Evolutionary conservation across 176 grass and related monocot genomes (phyloP).

Genomic region (Musa beccarii): DNA sequence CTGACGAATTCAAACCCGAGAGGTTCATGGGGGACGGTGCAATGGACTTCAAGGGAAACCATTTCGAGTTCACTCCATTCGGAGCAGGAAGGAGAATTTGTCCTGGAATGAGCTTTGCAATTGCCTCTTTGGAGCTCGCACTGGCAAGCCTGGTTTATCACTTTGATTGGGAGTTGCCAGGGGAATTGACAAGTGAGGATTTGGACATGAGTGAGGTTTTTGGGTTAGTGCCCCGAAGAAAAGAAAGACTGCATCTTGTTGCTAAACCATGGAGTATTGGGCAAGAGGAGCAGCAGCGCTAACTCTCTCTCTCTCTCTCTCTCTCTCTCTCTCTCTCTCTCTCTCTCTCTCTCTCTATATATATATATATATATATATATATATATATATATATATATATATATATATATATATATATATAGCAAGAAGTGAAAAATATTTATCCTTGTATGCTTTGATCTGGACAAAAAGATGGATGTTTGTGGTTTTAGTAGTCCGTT

Average conservation of each 20-base stretch:
- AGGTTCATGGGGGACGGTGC: slow-evolving; percentile 12
- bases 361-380: no score
- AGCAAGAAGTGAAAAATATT: no score
- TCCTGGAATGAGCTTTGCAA: slow-evolving; percentile 30
- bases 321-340: no score
- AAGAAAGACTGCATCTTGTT: background rate
- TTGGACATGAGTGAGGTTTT: slow-evolving; percentile 28
- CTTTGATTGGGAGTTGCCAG: slow-evolving; percentile 35
- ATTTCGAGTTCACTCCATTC: slow-evolving; percentile 48
- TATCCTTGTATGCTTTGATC: no score
- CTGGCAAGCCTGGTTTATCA: slow-evolving; percentile 27
- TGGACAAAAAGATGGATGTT: no score
- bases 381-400: no score
- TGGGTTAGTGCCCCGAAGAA: background rate
- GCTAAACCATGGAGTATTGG: no score
- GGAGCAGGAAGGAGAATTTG: slow-evolving; percentile 51
- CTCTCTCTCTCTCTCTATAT: no score
- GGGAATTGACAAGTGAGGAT: background rate
- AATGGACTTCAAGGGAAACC: slow-evolving; percentile 21
- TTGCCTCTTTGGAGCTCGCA: slow-evolving; percentile 17
- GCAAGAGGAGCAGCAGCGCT: no score
- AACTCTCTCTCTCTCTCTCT: no score
- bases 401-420: no score
- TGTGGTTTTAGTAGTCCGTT: no score
- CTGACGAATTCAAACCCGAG: slow-evolving; percentile 43